phyloP scores from a whole-genome alignment of 2,329 filamentous ascomycete genomes.

The Aspergillus sp. region DNA sequence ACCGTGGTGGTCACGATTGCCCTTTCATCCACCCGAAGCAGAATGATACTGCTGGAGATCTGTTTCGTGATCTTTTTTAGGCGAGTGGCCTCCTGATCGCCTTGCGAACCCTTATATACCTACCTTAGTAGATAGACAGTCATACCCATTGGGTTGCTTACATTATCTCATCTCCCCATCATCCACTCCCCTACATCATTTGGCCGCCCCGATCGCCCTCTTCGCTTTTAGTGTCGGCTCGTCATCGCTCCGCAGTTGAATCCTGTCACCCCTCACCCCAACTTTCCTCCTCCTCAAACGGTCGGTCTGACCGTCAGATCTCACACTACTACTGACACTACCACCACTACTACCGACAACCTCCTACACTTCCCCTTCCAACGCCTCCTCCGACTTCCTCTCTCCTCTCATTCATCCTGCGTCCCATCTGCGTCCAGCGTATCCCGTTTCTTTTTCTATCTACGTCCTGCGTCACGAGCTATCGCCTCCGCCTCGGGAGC shows the following conservation, averaged over 20 bases:
- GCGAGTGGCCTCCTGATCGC: slow-evolving; percentile 3
- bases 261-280: slow-evolving; percentile 22
- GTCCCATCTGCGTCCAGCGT: no score
- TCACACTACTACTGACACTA: not conserved
- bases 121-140: not conserved
- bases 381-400: slow-evolving; percentile 6
- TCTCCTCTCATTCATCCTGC: slow-evolving; percentile 1
- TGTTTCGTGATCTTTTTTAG: no score
- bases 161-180: no score
- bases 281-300: slow-evolving; percentile 6
- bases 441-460: slow-evolving; percentile 13
- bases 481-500: slow-evolving; percentile 18
- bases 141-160: not conserved
- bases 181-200: slow-evolving; percentile 20
- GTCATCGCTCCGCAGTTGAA: slow-evolving; percentile 24
- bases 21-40: no score
- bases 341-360: no score
- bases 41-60: no score
- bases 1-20: no score
- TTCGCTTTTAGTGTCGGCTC: slow-evolving; percentile 25
- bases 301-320: not conserved
- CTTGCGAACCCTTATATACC: not conserved
- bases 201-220: slow-evolving; percentile 20
- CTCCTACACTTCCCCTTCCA: not conserved
- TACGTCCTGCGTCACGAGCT: slow-evolving; percentile 16